Evolutionary conservation across 768 basidiomycete genomes (phyloP).

Genomic region (Lentinula sp.): DNA sequence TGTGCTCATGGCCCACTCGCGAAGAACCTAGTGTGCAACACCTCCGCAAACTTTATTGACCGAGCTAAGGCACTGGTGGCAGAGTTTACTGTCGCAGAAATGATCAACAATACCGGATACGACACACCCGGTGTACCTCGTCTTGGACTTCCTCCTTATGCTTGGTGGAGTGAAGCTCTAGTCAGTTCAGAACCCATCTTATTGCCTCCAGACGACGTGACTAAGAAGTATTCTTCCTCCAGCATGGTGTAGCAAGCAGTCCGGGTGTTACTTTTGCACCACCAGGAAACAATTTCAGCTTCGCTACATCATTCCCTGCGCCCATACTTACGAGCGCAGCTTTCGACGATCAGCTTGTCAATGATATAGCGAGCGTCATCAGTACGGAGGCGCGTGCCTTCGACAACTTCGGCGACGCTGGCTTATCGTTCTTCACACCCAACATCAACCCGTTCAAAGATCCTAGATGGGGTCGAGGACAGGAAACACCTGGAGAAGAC

Average conservation of each 20-base stretch:
- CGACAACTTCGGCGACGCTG: conserved; percentile 47
- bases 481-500: conserved; percentile 60
- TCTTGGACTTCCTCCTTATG: conserved; percentile 49
- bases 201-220: background rate
- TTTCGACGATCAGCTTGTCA: conserved; percentile 49
- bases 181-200: conserved; percentile 22
- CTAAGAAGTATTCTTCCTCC: background rate
- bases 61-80: conserved; percentile 45
- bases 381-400: conserved; percentile 56
- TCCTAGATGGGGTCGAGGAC: conserved; percentile 58
- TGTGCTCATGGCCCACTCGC: conserved; percentile 3
- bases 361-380: conserved; percentile 41
- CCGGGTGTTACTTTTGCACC: conserved; percentile 46
- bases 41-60: conserved; percentile 3
- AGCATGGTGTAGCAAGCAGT: conserved; percentile 53
- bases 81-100: conserved; percentile 44
- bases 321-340: conserved; percentile 50
- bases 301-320: conserved; percentile 53
- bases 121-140: conserved; percentile 45
- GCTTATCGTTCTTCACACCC: conserved; percentile 52
- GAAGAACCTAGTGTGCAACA: conserved; percentile 1
- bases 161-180: conserved; percentile 59
- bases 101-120: conserved; percentile 47
- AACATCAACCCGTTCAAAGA: conserved; percentile 57
- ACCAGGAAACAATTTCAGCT: conserved; percentile 43